Base-by-base conservation (phyloP, 2,329 filamentous ascomycete genomes). In the Acrocalymma vagum region DNA sequence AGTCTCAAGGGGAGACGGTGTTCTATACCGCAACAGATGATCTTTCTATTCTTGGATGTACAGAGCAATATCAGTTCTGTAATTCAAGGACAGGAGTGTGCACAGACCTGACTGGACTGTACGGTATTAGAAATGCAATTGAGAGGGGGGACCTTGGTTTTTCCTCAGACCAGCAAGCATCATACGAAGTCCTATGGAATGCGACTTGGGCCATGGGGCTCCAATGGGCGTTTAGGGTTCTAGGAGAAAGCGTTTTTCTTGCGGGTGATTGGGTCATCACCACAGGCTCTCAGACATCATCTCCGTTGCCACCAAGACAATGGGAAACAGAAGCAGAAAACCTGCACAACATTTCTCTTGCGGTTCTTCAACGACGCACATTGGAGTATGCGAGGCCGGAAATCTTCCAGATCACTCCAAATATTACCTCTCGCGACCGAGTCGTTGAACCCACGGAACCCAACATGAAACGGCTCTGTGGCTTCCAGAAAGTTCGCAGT, bases 1-100 rank as follows among this genome's bases (percentile, higher is more conserved):
- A n/a, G n/a, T n/a, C n/a, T n/a, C n/a, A n/a, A n/a, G n/a, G n/a
- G n/a, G n/a, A n/a, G n/a, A n/a, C n/a, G n/a, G n/a, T n/a, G n/a
- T 55, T 46, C 31, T 42, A 16, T 9, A 30, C 43, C 4, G 25
- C 44, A 8, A 47, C 45, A 7, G 38, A 48, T 18, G 53, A 56
- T 17, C 43, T 57, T 14, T 27, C 35, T 4, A 26, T 57, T 17
- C 47, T 57, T 3, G 56, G 48, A 3, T 58, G 54, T 32, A 52
- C 46, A 9, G 56, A 58, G 28, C 52, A 57, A 34, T 60, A 60
- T 28, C 48, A 58, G 21, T 47, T 57, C 21, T 60, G 56, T 38
- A 52, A 55, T 28, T 13, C 30, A 4, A 29, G 18, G 4, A 48
- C 33, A 8, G 13, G 30, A 3, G 23, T 39, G 18, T 58, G 54